Evolutionary conservation across 78 protist species (phyloP), one percentile per base, ranked within the genome.

Genomic region (Tieghemostelium lacteum): DNA sequence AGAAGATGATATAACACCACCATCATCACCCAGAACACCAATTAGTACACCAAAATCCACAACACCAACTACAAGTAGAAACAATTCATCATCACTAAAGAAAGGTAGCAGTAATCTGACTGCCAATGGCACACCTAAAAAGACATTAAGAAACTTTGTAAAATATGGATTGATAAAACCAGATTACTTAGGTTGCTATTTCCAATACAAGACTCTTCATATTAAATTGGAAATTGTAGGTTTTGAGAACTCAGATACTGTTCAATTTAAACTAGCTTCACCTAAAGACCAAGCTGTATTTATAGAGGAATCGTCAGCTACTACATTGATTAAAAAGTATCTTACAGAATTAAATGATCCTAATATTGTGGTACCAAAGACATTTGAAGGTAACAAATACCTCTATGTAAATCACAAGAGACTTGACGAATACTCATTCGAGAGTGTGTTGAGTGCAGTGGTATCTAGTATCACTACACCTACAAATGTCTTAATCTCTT

Each of bases 351-450:
- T 57, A 14, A 16, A 57, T 16, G 63, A 57, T 14, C 63, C 17
- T 19, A 5, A 7, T n/a, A 57, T 57, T n/a, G 63, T 22, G 7
- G 16, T 57, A 19, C 63, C 63, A n/a, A 57, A 14, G 37, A 29
- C 40, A 50, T 37, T 83, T 16, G 75, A 83, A 55, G 89, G 89
- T 6, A 83, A 83, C 37, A 34, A 58, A 3, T n/a, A 29, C 10
- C 37, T 83, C 37, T 66, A 33, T 55, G 58, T 83, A 10, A 83
- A 83, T 33, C 66, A 83, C 28, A 83, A 55, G 49, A 69, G 34
- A 69, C 66, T 83, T 8, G 49, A 61, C 19, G 89, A 83, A 42
- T 83, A 83, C 58, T 40, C 26, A 5, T n/a, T n/a, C n/a, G n/a
- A n/a, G n/a, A n/a, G n/a, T n/a, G n/a, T n/a, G n/a, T n/a, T n/a